Percentiles rank a stretch among this genome's conserved stretches.
Evolutionary conservation across 345 rosid species (phyloP).

Genomic region (Anastatica hierochuntica): DNA sequence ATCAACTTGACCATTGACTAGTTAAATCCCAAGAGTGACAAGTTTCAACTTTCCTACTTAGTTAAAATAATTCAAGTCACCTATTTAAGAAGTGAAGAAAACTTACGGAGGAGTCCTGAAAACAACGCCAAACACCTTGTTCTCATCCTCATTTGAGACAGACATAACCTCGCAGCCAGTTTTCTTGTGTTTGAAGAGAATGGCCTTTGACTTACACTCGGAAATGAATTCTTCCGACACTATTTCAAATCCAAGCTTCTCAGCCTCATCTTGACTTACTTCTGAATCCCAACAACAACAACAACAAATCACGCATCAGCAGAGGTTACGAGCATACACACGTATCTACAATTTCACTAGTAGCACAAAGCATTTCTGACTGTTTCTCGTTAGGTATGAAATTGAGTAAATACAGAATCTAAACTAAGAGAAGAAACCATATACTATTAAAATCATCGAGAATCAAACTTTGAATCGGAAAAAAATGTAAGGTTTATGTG

Average conservation of each 20-base stretch:
- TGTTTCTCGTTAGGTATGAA: no score
- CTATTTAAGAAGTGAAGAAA: no score
- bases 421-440: no score
- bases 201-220: conserved; percentile 85
- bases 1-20: neutral
- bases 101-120: conserved; percentile 92
- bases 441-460: no score
- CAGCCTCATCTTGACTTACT: conserved; percentile 43
- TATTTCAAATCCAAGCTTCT: conserved; percentile 77
- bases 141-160: conserved; percentile 85
- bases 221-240: conserved; percentile 75
- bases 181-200: conserved; percentile 79
- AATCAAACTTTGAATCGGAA: no score
- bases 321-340: neutral
- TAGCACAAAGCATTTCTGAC: no score
- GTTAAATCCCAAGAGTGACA: neutral
- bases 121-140: conserved; percentile 79
- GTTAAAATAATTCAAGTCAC: no score
- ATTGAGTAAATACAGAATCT: no score
- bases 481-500: neutral
- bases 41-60: no score
- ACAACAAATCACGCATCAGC: neutral
- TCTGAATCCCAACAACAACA: conserved; percentile 35
- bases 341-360: no score
- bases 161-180: conserved; percentile 91